Percentiles rank a stretch among this genome's conserved stretches.
phyloP scores from a whole-genome alignment of 2,329 filamentous ascomycete species.

The Talaromyces rugulosus region DNA sequence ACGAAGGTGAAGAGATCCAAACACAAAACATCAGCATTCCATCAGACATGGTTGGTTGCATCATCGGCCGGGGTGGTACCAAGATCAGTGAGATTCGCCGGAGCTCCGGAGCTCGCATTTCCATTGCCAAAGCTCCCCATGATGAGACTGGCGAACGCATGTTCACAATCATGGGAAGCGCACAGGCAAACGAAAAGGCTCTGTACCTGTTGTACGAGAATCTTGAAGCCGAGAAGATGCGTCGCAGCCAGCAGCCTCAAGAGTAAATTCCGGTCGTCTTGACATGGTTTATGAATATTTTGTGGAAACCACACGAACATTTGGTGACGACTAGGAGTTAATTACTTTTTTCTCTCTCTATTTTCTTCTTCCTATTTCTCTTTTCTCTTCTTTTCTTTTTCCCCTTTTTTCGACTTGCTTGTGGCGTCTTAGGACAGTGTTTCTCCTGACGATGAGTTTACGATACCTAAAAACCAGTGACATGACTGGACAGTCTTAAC shows the following conservation, averaged over 20 bases:
- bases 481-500: not conserved
- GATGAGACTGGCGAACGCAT: conserved; percentile 97
- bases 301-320: not conserved
- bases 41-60: conserved; percentile 99
- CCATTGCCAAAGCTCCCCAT: conserved; percentile 93
- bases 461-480: not conserved
- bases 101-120: conserved; percentile 92
- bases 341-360: conserved; percentile 1
- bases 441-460: conserved; percentile 1
- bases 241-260: conserved; percentile 74
- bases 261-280: conserved; percentile 38
- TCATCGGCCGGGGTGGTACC: conserved; percentile 89
- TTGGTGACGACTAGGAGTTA: not conserved
- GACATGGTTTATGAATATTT: conserved; percentile 4
- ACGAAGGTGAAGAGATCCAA: conserved; percentile 92
- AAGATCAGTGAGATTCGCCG: conserved; percentile 99
- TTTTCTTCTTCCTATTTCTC: conserved; percentile 6
- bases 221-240: conserved; percentile 97
- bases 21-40: conserved; percentile 99
- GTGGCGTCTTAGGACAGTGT: not conserved
- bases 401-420: not conserved
- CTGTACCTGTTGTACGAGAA: conserved; percentile 98
- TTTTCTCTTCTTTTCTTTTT: conserved; percentile 4
- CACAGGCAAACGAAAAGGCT: conserved; percentile 90
- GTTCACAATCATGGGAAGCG: conserved; percentile 98